Base-by-base conservation (phyloP, 495 filamentous ascomycete genomes). In the Lasiosphaeria ovina region DNA sequence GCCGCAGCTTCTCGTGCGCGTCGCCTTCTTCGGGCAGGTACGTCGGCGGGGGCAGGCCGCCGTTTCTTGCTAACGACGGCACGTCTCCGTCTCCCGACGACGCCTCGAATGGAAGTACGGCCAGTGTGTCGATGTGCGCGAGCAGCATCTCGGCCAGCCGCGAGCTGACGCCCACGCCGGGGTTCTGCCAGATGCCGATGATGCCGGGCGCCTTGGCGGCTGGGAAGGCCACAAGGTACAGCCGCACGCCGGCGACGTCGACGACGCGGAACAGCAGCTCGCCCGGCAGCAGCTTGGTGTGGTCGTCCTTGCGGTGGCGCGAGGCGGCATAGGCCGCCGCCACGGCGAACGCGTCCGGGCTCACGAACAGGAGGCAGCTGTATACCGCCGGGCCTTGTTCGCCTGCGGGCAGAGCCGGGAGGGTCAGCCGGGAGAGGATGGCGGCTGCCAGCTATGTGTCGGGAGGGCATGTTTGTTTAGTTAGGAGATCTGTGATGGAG, bases 201-300 rank as follows among this genome's bases (percentile, higher is more conserved):
- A 74, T 64, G 6, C 66, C 67, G 3, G 61, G 56, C 12, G 55
- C 53, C 34, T 72, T 70, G 3, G 31, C 31, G 1, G 54, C 7
- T 2, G 78, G 76, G 58, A 72, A 76, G 35, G 66, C 61, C 24
- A 79, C 65, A 4, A 68, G 66, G 44, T 72, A 81, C 4, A 79
- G 42, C 10, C 78, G 53, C 12, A 75, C 59, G 36, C 40, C 52
- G 17, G n/a, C 55, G 16, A 75, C 16, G 32, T 77, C 76, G 17
- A 77, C 70, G 5, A 72, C 72, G 32, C 68, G 60, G 42, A 75
- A 74, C 4, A 48, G 33, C 4, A 81, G 60, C 7, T 78, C 66
- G 1, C 51, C 35, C 0, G 65, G 35, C 7, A 64, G 40, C 10
- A 72, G 52, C 42, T 61, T 64, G 10, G 61, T 24, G 24, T 24